Percentiles rank a stretch among this genome's conserved stretches.
Evolutionary conservation across 179 eudicot genomes (phyloP).

Genomic region (Amaranthus tricolor): DNA sequence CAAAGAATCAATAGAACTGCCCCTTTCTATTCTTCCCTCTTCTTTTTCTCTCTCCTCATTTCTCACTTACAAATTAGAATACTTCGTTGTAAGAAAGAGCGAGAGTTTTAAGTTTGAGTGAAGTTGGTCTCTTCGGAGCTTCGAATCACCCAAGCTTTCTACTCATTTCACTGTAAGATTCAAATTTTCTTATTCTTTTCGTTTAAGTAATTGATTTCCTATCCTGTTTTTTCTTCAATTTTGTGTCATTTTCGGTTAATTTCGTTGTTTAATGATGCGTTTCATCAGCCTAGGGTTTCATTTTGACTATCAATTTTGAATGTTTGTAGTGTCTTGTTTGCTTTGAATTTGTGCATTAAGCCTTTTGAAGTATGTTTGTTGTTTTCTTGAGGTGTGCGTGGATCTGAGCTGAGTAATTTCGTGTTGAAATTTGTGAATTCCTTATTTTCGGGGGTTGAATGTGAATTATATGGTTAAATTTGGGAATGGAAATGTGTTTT

Average conservation of each 20-base stretch:
- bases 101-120: neutral
- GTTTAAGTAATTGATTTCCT: neutral
- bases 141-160: slow-evolving; percentile 7
- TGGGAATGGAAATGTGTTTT: too few species aligned
- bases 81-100: slow-evolving; percentile 1
- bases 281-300: slow-evolving; percentile 9
- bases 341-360: slow-evolving; percentile 1
- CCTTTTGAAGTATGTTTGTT: neutral
- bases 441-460: too few species aligned
- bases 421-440: too few species aligned
- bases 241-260: neutral
- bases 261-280: slow-evolving; percentile 11
- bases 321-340: neutral
- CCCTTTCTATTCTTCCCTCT: slow-evolving; percentile 8
- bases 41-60: neutral
- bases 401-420: too few species aligned
- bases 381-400: too few species aligned
- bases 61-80: slow-evolving; percentile 3
- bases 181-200: neutral
- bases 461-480: too few species aligned
- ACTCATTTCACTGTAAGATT: slow-evolving; percentile 33
- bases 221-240: slow-evolving; percentile 6
- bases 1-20: slow-evolving; percentile 4
- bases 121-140: neutral
- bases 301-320: neutral